Evolutionary conservation across 768 basidiomycete genomes (phyloP).

Genomic region (Lanmaoa pseudosensibilis): DNA sequence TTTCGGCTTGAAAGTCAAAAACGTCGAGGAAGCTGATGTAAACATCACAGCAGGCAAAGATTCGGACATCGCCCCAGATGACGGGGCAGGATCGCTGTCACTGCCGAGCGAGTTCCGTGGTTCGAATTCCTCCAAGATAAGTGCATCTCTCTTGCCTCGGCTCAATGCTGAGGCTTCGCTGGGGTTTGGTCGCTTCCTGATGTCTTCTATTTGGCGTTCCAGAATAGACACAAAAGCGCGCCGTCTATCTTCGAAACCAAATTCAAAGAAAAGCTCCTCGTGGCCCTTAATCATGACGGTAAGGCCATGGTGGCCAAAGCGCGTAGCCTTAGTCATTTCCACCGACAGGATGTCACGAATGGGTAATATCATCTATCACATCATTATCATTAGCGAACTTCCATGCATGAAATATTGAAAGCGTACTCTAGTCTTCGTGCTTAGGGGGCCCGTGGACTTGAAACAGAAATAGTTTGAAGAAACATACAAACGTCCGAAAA

Average conservation of each 20-base stretch:
- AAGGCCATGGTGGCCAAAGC: constrained; percentile 88
- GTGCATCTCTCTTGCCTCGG: constrained; percentile 64
- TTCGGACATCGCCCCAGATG: constrained; percentile 60
- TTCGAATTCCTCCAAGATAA: constrained; percentile 85
- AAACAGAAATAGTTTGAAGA: constrained; percentile 95
- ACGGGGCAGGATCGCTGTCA: constrained; percentile 44
- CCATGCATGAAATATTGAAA: neutral
- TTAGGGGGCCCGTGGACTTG: constrained; percentile 80
- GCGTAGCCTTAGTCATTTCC: constrained; percentile 83
- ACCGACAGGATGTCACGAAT: constrained; percentile 83
- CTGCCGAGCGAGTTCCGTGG: constrained; percentile 38
- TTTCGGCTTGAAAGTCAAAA: constrained; percentile 93
- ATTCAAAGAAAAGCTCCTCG: constrained; percentile 97
- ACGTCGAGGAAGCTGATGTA: constrained; percentile 92
- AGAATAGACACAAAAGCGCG: constrained; percentile 74
- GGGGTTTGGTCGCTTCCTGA: constrained; percentile 47
- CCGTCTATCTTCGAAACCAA: constrained; percentile 76
- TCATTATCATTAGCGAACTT: constrained; percentile 4
- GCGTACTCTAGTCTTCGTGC: constrained; percentile 78
- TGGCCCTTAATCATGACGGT: constrained; percentile 91
- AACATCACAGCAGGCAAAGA: constrained; percentile 93
- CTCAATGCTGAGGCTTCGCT: constrained; percentile 47
- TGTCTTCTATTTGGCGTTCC: constrained; percentile 77
- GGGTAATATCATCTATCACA: constrained; percentile 86
- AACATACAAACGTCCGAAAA: constrained; percentile 84